Percentiles rank a stretch among this genome's conserved stretches.
These are phyloP conservation scores for Coniochaeta pulveracea DNA, from an alignment of 2,329 filamentous ascomycete genomes.

Conservation along the genomic window DNA sequence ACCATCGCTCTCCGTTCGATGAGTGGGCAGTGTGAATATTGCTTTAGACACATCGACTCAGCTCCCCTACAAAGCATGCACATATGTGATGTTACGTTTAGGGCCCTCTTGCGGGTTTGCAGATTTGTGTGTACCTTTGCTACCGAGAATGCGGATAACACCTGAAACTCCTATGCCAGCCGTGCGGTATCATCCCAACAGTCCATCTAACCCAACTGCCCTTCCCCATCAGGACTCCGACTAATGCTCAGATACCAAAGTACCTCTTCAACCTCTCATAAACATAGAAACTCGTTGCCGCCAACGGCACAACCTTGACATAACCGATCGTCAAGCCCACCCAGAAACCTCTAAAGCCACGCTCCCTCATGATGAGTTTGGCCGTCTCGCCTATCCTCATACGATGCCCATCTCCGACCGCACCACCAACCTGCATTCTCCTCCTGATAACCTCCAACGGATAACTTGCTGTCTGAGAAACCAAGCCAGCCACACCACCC, in stretches of 20 bases:
- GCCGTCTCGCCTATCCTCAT: slow-evolving; percentile 72
- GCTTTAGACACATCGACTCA: too few relatives aligned
- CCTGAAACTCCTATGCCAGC: too few relatives aligned
- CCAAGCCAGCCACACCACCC: slow-evolving; percentile 75
- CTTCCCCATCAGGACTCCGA: too few relatives aligned
- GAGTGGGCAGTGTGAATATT: too few relatives aligned
- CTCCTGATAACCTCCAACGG: slow-evolving; percentile 86
- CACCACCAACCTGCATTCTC: slow-evolving; percentile 92
- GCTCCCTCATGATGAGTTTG: slow-evolving; percentile 61
- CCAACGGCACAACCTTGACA: slow-evolving; percentile 86
- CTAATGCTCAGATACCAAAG: neutral
- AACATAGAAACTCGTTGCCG: slow-evolving; percentile 56
- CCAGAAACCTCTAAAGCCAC: slow-evolving; percentile 74
- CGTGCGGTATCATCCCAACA: too few relatives aligned
- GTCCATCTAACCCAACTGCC: too few relatives aligned
- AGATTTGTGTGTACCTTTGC: too few relatives aligned
- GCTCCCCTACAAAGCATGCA: too few relatives aligned
- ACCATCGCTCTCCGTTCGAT: too few relatives aligned
- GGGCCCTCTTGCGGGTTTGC: too few relatives aligned
- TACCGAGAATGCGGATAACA: too few relatives aligned
- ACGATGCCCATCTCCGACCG: slow-evolving; percentile 78
- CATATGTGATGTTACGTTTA: too few relatives aligned
- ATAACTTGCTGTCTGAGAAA: slow-evolving; percentile 88
- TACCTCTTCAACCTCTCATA: slow-evolving; percentile 52
- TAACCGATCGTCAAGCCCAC: slow-evolving; percentile 92